phyloP scores from a whole-genome alignment of 768 basidiomycete species.

The Sarcomyxa edulis region DNA sequence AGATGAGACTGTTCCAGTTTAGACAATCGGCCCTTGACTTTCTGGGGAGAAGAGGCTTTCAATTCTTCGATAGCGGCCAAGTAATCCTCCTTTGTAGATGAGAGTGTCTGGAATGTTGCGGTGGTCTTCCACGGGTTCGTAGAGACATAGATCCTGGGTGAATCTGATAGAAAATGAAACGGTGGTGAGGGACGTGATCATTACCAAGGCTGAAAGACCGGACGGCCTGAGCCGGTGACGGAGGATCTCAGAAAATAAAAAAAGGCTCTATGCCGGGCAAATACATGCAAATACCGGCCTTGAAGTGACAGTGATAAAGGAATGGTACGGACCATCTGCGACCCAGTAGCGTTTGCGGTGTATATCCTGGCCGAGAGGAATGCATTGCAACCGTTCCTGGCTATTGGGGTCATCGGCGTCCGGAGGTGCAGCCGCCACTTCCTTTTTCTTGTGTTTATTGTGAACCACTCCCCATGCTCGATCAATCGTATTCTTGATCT shows the following conservation, averaged over 20 bases:
- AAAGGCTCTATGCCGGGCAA: slow-evolving; percentile 46
- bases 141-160: slow-evolving; percentile 77
- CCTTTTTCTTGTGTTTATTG: slow-evolving; percentile 81
- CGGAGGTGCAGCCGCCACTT: slow-evolving; percentile 48
- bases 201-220: slow-evolving; percentile 17
- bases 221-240: slow-evolving; percentile 30
- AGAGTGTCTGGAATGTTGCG: slow-evolving; percentile 66
- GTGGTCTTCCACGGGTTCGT: slow-evolving; percentile 90
- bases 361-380: slow-evolving; percentile 74
- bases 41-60: slow-evolving; percentile 43
- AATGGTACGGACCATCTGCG: slow-evolving; percentile 78
- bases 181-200: slow-evolving; percentile 22
- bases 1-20: slow-evolving; percentile 61
- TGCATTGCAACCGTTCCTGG: slow-evolving; percentile 56
- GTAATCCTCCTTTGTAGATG: slow-evolving; percentile 74
- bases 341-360: slow-evolving; percentile 81
- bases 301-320: slow-evolving; percentile 21
- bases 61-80: slow-evolving; percentile 55
- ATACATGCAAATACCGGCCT: slow-evolving; percentile 65
- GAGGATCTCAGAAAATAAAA: slow-evolving; percentile 37
- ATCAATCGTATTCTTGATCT: slow-evolving; percentile 72
- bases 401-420: slow-evolving; percentile 60
- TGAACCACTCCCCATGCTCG: slow-evolving; percentile 83
- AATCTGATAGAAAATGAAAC: slow-evolving; percentile 47
- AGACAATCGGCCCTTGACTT: slow-evolving; percentile 40